Evolutionary conservation across 805 yeast species (phyloP), one percentile per base, ranked within the genome.

Genomic region (Cyberlindnera lachancei): DNA sequence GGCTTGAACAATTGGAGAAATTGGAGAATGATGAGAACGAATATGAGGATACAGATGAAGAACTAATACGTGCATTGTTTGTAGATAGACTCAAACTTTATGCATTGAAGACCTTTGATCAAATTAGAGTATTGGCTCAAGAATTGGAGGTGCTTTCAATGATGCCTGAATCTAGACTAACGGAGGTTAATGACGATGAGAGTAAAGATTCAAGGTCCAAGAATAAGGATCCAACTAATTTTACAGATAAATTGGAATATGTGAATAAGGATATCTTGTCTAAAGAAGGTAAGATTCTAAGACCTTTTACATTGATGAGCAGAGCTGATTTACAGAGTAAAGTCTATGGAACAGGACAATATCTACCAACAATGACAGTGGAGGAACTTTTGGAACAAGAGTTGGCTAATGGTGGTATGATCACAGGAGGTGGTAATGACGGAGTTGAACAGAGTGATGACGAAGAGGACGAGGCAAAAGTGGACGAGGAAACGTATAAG

Each of bases 361-460:
- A 70, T 17, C 65, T 90, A 18, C 98, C 98, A 3, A 85, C 96
- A 0, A 85, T 92, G 92, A 66, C 95, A 0, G 87, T 92, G 0
- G 98, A 92, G 42, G 96, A 92, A 46, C 79, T 82, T 39, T 63
- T 92, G 32, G 94, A 87, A 29, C 75, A 85, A 45, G 98, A 92
- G 52, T 63, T 83, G 40, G 76, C 77, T 14, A 77, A 82, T 46
- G 96, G 96, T 3, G 88, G 90, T 35, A 81, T 88, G 67, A 64
- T 73, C 24, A 62, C 63, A 48, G 52, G 74, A 56, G 51, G 76
- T 55, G 50, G 62, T 3, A 44, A 46, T 19, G 53, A 59, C 37
- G 53, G 59, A 31, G 41, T 61, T 32, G 52, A 63, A 33, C 37
- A 50, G 7, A 66, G 64, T 5, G 86, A 79, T 34, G 85, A 80